A percentile compares a stretch with the other conserved stretches of the same genome.
Evolutionary conservation across 2,329 filamentous ascomycete genomes (phyloP).

Genomic region (Corynespora cassiicola): DNA sequence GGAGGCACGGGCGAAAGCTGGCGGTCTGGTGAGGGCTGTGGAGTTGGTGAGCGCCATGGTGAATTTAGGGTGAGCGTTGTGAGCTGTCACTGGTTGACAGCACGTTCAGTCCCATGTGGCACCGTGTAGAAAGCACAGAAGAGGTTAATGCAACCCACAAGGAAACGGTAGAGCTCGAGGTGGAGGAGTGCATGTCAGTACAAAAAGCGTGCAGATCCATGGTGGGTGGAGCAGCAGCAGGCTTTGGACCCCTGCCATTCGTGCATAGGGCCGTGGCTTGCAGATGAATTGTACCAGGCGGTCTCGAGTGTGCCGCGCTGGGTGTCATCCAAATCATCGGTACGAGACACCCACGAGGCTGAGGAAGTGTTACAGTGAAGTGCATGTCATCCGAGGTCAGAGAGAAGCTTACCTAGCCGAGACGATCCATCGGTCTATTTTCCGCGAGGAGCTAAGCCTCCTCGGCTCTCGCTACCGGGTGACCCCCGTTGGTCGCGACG

Average conservation of each 20-base stretch:
- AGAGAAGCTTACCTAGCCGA: constrained; percentile 22
- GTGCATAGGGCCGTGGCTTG: constrained; percentile 3
- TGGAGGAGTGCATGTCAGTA: no score
- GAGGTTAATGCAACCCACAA: background rate
- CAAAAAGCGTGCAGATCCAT: constrained; percentile 5
- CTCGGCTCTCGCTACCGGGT: constrained; percentile 13
- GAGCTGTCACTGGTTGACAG: constrained; percentile 2
- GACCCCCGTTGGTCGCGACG: constrained; percentile 6
- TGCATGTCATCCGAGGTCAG: constrained; percentile 15
- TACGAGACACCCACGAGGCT: constrained; percentile 9
- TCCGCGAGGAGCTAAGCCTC: constrained; percentile 14
- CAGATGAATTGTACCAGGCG: constrained; percentile 3
- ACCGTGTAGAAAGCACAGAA: constrained; percentile 1
- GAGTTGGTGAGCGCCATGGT: background rate
- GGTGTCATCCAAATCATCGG: background rate
- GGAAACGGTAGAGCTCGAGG: background rate
- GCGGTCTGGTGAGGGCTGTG: background rate
- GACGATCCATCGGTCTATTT: constrained; percentile 21
- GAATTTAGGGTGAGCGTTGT: background rate
- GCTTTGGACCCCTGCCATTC: constrained; percentile 2
- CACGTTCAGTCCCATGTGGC: constrained; percentile 3
- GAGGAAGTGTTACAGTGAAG: constrained; percentile 8
- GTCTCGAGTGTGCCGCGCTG: background rate
- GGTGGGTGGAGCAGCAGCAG: background rate
- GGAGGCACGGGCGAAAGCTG: background rate